phyloP scores from a whole-genome alignment of 2,329 filamentous ascomycete genomes.

The Pyricularia sp. region DNA sequence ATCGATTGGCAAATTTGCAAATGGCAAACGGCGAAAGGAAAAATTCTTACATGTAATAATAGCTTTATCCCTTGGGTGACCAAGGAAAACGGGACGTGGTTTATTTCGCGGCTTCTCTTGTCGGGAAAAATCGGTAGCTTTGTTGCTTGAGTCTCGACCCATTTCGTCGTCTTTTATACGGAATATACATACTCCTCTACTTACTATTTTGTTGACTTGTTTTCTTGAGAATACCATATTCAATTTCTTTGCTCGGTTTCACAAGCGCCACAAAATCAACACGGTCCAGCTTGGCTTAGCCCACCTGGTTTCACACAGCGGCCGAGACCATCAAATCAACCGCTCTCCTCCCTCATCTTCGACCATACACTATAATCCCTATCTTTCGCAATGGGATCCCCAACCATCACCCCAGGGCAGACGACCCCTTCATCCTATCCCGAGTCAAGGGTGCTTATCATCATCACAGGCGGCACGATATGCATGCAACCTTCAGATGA shows the following conservation, averaged over 20 bases:
- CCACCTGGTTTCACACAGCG: neutral
- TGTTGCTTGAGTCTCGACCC: neutral
- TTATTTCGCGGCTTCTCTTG: neutral
- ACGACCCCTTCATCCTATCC: constrained; percentile 30
- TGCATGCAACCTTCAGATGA: constrained; percentile 80
- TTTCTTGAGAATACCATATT: neutral
- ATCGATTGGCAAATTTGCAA: neutral
- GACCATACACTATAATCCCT: neutral
- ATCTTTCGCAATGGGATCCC: neutral
- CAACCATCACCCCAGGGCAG: neutral
- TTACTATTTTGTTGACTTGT: neutral
- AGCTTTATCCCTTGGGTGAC: neutral
- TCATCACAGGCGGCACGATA: constrained; percentile 85
- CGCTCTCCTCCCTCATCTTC: neutral
- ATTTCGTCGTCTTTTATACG: neutral
- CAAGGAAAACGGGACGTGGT: neutral
- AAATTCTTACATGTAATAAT: neutral
- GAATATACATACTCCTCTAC: neutral
- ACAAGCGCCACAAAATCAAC: neutral
- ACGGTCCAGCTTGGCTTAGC: neutral
- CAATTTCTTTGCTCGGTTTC: neutral
- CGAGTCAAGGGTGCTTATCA: constrained; percentile 76
- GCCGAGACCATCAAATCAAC: neutral
- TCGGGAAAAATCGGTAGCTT: neutral
- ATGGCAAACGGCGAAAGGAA: neutral